A percentile compares a stretch with the other conserved stretches of the same genome.
Conservation (phyloP, 257 asterid genomes). For the Nicotiana paniculata region DNA sequence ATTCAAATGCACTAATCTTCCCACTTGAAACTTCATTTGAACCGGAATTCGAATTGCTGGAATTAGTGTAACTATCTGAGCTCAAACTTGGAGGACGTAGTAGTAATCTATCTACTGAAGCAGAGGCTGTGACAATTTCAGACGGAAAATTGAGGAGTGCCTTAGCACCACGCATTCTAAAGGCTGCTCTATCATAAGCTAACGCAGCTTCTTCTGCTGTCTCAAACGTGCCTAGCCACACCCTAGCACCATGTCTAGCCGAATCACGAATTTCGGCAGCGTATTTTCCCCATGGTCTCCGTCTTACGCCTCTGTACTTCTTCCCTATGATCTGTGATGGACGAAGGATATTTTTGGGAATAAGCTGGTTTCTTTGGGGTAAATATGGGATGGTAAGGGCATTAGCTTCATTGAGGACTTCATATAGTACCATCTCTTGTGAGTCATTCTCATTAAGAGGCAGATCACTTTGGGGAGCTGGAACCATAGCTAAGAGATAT, state of each 20-base stretch:
- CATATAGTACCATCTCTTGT: conserved; percentile 46
- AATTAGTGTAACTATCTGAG: neutral
- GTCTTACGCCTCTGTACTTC: conserved; percentile 61
- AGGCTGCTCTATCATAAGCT: conserved; percentile 68
- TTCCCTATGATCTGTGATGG: conserved; percentile 22
- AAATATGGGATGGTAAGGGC: conserved; percentile 11
- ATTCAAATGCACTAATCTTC: neutral
- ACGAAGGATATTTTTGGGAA: neutral
- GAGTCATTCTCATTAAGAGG: conserved; percentile 71
- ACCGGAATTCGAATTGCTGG: neutral
- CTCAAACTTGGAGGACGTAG: neutral
- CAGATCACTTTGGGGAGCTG: conserved; percentile 14
- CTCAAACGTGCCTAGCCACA: conserved; percentile 58
- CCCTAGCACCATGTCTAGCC: conserved; percentile 35
- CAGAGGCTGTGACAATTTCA: conserved; percentile 17
- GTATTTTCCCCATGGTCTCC: conserved; percentile 61
- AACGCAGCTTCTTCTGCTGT: conserved; percentile 63
- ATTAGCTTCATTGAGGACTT: conserved; percentile 48
- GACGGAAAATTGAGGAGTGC: conserved; percentile 63
- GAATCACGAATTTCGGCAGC: conserved; percentile 74
- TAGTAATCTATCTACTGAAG: neutral
- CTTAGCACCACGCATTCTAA: conserved; percentile 53
- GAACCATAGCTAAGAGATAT: conserved; percentile 20
- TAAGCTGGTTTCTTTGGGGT: conserved; percentile 12
- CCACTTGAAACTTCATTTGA: conserved; percentile 4